Evolutionary conservation across 129 eudicot species (phyloP).

Genomic region (Ambrosia trifida): DNA sequence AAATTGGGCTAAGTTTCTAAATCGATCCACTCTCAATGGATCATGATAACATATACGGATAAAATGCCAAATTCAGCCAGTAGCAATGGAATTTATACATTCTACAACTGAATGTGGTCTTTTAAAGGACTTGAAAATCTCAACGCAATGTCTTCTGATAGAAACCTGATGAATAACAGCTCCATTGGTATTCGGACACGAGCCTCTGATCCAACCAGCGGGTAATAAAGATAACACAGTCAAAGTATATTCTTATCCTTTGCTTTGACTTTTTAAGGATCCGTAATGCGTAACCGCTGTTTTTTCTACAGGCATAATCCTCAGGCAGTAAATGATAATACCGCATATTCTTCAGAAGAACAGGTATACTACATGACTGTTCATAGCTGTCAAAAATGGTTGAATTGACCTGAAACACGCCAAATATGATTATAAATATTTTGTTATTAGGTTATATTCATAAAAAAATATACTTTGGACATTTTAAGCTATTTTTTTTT

Average conservation of each 20-base stretch:
- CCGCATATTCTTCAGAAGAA: conserved; percentile 47
- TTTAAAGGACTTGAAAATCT: conserved; percentile 35
- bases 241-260: neutral
- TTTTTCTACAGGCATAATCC: conserved; percentile 46
- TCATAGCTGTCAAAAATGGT: neutral
- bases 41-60: conserved; percentile 30
- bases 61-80: conserved; percentile 39
- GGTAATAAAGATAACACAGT: conserved; percentile 55
- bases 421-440: neutral
- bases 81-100: conserved; percentile 36
- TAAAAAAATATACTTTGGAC: too few relatives aligned
- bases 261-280: conserved; percentile 1
- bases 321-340: conserved; percentile 51
- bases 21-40: conserved; percentile 28
- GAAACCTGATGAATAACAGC: conserved; percentile 44
- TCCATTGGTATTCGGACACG: conserved; percentile 40
- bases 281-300: conserved; percentile 8
- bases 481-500: neutral
- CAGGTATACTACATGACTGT: conserved; percentile 43
- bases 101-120: conserved; percentile 39
- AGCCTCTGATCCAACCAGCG: conserved; percentile 50
- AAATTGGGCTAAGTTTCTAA: conserved; percentile 24
- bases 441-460: too few relatives aligned
- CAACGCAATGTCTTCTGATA: conserved; percentile 54
- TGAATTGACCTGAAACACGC: neutral